A percentile compares a stretch with the other conserved stretches of the same genome.
phyloP scores from a whole-genome alignment of 768 basidiomycete genomes.

The Russula compacta region DNA sequence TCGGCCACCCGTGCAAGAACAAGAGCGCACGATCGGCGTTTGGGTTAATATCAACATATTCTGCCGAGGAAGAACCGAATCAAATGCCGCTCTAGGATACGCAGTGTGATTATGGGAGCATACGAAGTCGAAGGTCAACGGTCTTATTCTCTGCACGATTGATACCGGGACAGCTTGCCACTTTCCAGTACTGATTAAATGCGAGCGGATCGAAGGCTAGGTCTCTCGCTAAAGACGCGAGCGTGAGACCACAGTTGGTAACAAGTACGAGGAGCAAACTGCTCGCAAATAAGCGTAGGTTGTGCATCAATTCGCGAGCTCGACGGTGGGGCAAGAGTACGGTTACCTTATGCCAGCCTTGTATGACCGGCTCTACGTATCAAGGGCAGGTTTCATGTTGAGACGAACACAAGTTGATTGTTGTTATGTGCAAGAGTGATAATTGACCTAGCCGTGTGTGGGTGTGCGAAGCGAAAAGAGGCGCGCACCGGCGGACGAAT shows the following conservation, averaged over 20 bases:
- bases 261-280: neutral
- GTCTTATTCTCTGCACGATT: conserved; percentile 12
- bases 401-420: too few species aligned
- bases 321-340: neutral
- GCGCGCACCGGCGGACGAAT: neutral
- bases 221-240: neutral
- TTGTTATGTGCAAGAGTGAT: too few species aligned
- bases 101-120: neutral
- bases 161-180: conserved; percentile 8
- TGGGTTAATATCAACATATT: conserved; percentile 55
- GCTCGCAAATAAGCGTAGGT: neutral
- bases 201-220: neutral
- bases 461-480: neutral
- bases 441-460: too few species aligned
- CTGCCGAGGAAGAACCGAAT: neutral
- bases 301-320: neutral
- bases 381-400: too few species aligned
- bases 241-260: neutral
- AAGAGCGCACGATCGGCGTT: conserved; percentile 41
- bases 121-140: conserved; percentile 14
- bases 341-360: too few species aligned
- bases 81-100: neutral
- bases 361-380: too few species aligned
- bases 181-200: neutral
- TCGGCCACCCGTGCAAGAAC: conserved; percentile 75